Evolutionary conservation across 345 rosid genomes (phyloP), one percentile per base, ranked within the genome.

Genomic region (Brassica incana): DNA sequence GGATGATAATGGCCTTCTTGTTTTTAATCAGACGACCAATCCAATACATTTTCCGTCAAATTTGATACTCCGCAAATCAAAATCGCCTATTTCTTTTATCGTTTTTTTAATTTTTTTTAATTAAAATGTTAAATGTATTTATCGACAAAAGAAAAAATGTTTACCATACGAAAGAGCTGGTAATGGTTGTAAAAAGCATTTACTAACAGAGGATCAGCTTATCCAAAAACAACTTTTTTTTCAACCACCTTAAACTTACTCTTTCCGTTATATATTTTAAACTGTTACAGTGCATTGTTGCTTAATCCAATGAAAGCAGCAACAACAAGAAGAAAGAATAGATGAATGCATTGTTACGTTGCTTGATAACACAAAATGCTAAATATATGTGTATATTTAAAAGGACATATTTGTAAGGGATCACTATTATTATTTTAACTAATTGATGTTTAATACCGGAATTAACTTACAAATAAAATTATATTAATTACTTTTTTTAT

Each of bases 21-120:
- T 81, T 80, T 80, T 76, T 81, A 81, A 69, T 81, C 69, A 62
- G 59, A 50, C 75, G 79, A 80, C 83, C 76, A 80, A 25, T 74
- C 82, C 75, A 74, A 9, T 74, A 63, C n/a, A 59, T 67, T 30
- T 79, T 52, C 27, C 72, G 80, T 80, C 83, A 75, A 80, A 71
- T 45, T 50, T 80, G 83, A 80, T 76, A 71, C 67, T 76, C 67
- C 15, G 40, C 75, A 56, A 75, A 75, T 75, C 27, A 71, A 32
- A 58, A 18, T 30, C 10, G 23, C 52, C 23, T 67, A 30, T 48
- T 52, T 65, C 15, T 32, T 58, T 20, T 18, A 50, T 50, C 58
- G 20, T 56, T 32, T 40, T 10, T 69, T 67, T 62, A 25, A 14
- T 40, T 14, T 20, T 20, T 27, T 27, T 27, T 27, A 27, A 27